These are phyloP conservation scores for Scutellaria galericulata DNA, from an alignment of 257 asterid genomes.

Conservation along the genomic window DNA sequence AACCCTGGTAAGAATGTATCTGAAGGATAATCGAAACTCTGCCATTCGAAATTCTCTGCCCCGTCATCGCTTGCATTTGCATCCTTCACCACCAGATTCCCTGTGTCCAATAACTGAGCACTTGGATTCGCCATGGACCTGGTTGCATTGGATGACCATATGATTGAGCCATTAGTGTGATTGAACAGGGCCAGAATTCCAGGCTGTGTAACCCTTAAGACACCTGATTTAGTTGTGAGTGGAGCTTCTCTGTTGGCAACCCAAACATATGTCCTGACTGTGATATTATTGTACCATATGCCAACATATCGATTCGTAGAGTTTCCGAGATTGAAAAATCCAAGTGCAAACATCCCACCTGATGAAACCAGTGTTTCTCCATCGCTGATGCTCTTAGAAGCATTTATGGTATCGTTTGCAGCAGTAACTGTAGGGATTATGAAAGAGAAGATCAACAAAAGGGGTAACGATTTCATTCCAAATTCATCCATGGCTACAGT, in stretches of 20 bases:
- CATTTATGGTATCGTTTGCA: background rate
- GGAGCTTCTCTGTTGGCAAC: slow-evolving; percentile 19
- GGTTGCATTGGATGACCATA: slow-evolving; percentile 31
- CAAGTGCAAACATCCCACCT: background rate
- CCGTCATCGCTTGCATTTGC: background rate
- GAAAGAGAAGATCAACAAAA: background rate
- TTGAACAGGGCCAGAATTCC: background rate
- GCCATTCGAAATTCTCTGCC: background rate
- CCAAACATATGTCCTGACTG: background rate
- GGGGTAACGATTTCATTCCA: too few species aligned
- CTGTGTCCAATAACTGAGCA: background rate
- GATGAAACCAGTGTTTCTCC: slow-evolving; percentile 27
- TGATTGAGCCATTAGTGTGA: background rate
- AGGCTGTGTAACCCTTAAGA: background rate
- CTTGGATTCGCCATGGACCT: background rate
- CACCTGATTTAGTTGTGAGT: background rate
- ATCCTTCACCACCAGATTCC: slow-evolving; percentile 18
- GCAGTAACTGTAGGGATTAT: background rate
- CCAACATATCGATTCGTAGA: background rate
- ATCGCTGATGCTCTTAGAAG: background rate
- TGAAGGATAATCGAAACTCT: slow-evolving; percentile 20
- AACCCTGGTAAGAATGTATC: slow-evolving; percentile 12
- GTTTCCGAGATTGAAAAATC: background rate
- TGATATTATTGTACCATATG: background rate
- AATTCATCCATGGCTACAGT: too few species aligned